Evolutionary conservation across 169 alveolate species (phyloP), one percentile per base, ranked within the genome.

Genomic region (Neospora caninum): DNA sequence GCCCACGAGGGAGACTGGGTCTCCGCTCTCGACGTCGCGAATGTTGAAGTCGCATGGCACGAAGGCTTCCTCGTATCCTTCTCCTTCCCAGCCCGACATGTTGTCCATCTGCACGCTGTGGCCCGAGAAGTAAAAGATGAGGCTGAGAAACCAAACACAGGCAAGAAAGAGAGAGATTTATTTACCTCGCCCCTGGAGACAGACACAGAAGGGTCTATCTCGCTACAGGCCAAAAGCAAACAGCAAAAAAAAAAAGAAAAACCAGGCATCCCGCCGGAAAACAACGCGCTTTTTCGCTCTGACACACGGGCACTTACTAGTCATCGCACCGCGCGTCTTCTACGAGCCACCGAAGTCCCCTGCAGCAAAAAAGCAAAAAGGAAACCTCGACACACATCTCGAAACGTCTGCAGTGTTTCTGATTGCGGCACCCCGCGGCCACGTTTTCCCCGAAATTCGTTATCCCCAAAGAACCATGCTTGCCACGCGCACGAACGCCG

Each of bases 81-180:
- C 99, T 22, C 99, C 99, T 80, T 98, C 99, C 97, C 98, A 98
- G 45, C 99, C 98, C 80, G 98, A 95, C 97, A 98, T 95, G 82
- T 97, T 98, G 91, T 98, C 99, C 31, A 97, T 97, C 93, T 97
- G 99, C 20, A 98, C 97, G 89, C 98, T 96, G 95, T 98, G 98
- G 38, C 99, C 99, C 80, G 99, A 97, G 95, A 96, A 98, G 95
- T 97, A 98, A 91, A 98, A 98, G 80, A 98, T 96, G 43, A 96
- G 96, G 58, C 97, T 94, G 96, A 98, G 27, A 25, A 69, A 39
- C 29, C 49, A 29, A 27, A 53, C 7, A 54, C 31, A 87, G 42
- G 36, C 70, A 20, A n/a, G 73, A 42, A 16, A 43, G 7, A 58
- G 27, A 20, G 22, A 42, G 53, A 29, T 45, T 9, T 36, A 49